Evolutionary conservation across 1,284 basidiomycete species (phyloP), one percentile per base, ranked within the genome.

Genomic region (Irpex lacteus): DNA sequence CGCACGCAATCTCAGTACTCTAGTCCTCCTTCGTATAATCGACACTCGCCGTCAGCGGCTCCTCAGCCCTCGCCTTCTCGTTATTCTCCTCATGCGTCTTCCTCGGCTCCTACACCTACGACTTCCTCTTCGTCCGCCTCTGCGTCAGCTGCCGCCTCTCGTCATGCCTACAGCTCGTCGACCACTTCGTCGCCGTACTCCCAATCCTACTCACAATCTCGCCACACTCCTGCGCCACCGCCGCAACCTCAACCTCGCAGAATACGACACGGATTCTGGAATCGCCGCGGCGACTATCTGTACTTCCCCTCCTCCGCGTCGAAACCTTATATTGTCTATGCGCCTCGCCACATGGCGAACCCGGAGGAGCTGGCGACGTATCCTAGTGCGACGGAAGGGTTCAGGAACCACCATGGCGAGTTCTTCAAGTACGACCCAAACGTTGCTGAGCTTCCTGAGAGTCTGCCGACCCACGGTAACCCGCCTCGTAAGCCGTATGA

Each of bases 281-380:
- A 91, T 67, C 72, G 81, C 26, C 84, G 89, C 2, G 89, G 89
- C 0, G 89, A 91, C 72, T 84, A 90, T 68, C 78, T 89, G 60
- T 85, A 86, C 19, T 65, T 74, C 8, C 15, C 59, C 9, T 55
- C 63, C 11, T 52, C 18, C 15, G 15, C 78, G 47, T 67, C 65
- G 13, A 76, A 79, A 26, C 79, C 79, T 57, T 85, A 77, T 67
- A 77, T 90, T 64, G 87, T 91, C 32, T 89, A 86, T 63, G 87
- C 86, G 6, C 89, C 89, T 2, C 74, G 73, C 0, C 72, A 78
- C 4, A 70, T 73, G 60, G 78, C 79, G 21, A 86, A 85, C 68
- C 90, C 89, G 1, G 66, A 71, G 0, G 89, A 91, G 13, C 78
- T 91, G 19, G 74, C 76, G 53, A 74, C 81, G 3, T 90, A 91